Conservation (phyloP, 495 filamentous ascomycete species). For the Penicillium herquei region DNA sequence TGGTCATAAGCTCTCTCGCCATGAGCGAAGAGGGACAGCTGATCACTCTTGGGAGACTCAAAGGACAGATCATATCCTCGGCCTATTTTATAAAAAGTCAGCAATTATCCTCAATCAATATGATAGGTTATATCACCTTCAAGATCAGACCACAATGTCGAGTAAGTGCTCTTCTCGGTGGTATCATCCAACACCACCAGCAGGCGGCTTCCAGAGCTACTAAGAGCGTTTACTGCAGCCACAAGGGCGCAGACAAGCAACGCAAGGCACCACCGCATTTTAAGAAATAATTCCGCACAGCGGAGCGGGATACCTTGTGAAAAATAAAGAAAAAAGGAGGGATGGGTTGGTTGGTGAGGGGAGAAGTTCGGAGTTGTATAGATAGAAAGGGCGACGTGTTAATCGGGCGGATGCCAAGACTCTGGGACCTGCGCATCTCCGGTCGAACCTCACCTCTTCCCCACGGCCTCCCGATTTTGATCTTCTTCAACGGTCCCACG, state of each 20-base stretch:
- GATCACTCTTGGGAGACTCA: slow-evolving; percentile 82
- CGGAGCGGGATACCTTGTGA: slow-evolving; percentile 27
- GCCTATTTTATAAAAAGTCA: slow-evolving; percentile 47
- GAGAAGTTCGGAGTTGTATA: slow-evolving; percentile 18
- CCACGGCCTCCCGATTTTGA: slow-evolving; percentile 24
- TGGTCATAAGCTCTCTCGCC: slow-evolving; percentile 92
- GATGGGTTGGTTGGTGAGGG: slow-evolving; percentile 21
- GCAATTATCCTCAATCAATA: not conserved
- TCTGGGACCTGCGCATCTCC: slow-evolving; percentile 38
- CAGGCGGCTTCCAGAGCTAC: slow-evolving; percentile 76
- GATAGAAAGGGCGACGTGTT: slow-evolving; percentile 50
- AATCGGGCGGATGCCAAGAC: slow-evolving; percentile 46
- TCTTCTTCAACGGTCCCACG: slow-evolving; percentile 5
- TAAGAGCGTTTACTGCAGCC: slow-evolving; percentile 69
- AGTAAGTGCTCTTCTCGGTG: slow-evolving; percentile 74
- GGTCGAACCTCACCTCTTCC: slow-evolving; percentile 31
- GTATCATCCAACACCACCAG: slow-evolving; percentile 84
- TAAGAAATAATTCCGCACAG: slow-evolving; percentile 41
- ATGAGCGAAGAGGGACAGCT: slow-evolving; percentile 77
- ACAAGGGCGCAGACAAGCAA: slow-evolving; percentile 64
- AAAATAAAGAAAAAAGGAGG: slow-evolving; percentile 17
- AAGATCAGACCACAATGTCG: slow-evolving; percentile 77
- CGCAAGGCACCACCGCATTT: slow-evolving; percentile 75
- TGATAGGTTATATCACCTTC: slow-evolving; percentile 55
- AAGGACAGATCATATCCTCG: slow-evolving; percentile 79